Percentiles rank a stretch among this genome's conserved stretches.
Evolutionary conservation across 164 flowering plant genomes (phyloP).

Genomic region (Nymphaea colorata): DNA sequence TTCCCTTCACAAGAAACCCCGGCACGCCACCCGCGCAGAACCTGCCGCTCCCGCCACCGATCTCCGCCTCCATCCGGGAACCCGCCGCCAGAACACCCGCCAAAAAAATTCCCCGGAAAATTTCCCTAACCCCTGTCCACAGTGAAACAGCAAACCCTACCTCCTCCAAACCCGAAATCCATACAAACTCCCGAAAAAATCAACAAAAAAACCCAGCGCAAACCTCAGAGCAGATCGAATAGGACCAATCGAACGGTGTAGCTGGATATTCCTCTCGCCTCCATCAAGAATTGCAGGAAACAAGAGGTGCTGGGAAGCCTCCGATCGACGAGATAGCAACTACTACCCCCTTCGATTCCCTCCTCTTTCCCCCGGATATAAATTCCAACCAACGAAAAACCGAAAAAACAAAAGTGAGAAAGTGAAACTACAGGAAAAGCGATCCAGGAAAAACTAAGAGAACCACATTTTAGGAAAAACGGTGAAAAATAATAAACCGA

Average conservation of each 20-base stretch:
- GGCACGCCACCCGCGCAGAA: constrained; percentile 25
- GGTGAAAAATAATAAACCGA: not conserved
- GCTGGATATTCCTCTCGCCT: not conserved
- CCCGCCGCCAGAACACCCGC: not conserved
- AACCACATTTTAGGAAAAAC: too few relatives aligned
- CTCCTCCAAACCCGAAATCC: not conserved
- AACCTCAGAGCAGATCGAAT: not conserved
- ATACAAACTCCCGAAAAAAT: not conserved
- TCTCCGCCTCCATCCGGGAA: constrained; percentile 42
- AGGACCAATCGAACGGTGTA: too few relatives aligned
- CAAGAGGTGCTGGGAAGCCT: not conserved
- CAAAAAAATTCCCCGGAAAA: not conserved
- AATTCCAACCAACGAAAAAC: not conserved
- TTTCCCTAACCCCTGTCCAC: not conserved
- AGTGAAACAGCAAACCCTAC: not conserved
- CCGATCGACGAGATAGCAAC: not conserved
- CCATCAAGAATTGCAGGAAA: not conserved
- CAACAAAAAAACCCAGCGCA: not conserved
- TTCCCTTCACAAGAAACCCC: constrained; percentile 16
- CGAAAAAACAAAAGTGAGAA: not conserved
- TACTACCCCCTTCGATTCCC: not conserved
- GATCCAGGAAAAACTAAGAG: not conserved
- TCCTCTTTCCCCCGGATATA: not conserved
- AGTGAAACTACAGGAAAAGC: not conserved
- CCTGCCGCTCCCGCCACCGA: constrained; percentile 30